Conservation (phyloP, 2,329 filamentous ascomycete genomes). For the Curvularia verruculosa region DNA sequence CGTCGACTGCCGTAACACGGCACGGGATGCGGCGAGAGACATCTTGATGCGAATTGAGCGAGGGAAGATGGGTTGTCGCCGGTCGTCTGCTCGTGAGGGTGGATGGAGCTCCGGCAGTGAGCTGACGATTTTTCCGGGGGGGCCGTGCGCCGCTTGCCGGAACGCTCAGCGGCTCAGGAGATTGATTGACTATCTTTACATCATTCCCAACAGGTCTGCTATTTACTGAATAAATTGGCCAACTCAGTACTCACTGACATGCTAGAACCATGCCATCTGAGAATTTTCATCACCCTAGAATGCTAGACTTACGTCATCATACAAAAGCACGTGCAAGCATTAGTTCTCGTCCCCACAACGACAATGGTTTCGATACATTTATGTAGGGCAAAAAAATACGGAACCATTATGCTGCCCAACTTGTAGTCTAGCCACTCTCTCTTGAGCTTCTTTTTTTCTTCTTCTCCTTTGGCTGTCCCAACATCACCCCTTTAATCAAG, state of each 20-base stretch:
- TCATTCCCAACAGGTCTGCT: conserved; percentile 2
- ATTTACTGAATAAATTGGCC: not conserved
- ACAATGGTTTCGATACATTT: not conserved
- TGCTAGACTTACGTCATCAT: not conserved
- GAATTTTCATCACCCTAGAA: not conserved
- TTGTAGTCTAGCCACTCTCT: conserved; percentile 10
- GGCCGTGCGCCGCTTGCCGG: conserved; percentile 20
- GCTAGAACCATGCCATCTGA: not conserved
- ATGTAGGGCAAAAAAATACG: not conserved
- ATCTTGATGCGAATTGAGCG: conserved; percentile 46
- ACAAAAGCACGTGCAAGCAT: not conserved
- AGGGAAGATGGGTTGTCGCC: conserved; percentile 28
- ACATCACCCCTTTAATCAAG: conserved; percentile 32
- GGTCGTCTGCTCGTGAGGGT: conserved; percentile 20
- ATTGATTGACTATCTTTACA: conserved; percentile 6
- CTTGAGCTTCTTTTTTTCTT: conserved; percentile 3
- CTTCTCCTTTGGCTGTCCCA: conserved; percentile 25
- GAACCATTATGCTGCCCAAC: not conserved
- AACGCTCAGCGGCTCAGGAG: conserved; percentile 19
- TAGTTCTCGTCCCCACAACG: not conserved
- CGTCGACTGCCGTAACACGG: conserved; percentile 53
- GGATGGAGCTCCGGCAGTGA: conserved; percentile 24
- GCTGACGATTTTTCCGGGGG: conserved; percentile 29
- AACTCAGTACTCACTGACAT: not conserved
- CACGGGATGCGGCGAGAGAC: conserved; percentile 56